These are phyloP conservation scores for Canavalia ensiformis DNA, from an alignment of 306 rosid genomes.

Conservation along the genomic window DNA sequence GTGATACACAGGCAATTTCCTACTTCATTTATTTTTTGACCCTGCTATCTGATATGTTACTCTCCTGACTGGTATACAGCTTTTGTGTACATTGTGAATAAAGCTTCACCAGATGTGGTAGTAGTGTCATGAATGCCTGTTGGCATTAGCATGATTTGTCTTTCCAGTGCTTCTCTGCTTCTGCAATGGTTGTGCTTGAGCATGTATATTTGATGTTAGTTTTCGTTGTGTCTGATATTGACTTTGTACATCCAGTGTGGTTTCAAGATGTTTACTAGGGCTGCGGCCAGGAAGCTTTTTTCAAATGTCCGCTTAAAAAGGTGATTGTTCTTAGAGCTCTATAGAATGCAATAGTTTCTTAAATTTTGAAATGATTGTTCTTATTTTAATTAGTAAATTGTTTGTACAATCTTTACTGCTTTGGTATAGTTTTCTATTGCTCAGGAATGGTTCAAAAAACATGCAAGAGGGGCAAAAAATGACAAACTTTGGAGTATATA, in stretches of 20 bases:
- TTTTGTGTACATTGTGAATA: constrained; percentile 13
- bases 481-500: background rate
- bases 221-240: constrained; percentile 44
- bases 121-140: constrained; percentile 26
- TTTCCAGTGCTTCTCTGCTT: constrained; percentile 31
- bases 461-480: background rate
- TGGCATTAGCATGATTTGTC: constrained; percentile 27
- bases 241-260: constrained; percentile 75
- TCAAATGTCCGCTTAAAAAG: constrained; percentile 84
- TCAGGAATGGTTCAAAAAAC: background rate
- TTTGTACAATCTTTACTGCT: background rate
- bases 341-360: constrained; percentile 36
- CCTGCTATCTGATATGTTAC: constrained; percentile 25
- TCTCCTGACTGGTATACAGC: background rate
- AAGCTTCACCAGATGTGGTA: constrained; percentile 36
- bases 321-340: constrained; percentile 50
- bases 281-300: constrained; percentile 94
- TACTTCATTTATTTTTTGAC: constrained; percentile 29
- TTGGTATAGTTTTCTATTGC: background rate
- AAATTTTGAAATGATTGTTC: constrained; percentile 7
- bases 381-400: background rate
- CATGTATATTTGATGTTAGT: constrained; percentile 20
- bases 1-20: constrained; percentile 86
- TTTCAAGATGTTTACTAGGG: constrained; percentile 95
- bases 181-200: constrained; percentile 20